A percentile compares a stretch with the other conserved stretches of the same genome.
Evolutionary conservation across 441 rosid species (phyloP).

Genomic region (Croton laevigatus): DNA sequence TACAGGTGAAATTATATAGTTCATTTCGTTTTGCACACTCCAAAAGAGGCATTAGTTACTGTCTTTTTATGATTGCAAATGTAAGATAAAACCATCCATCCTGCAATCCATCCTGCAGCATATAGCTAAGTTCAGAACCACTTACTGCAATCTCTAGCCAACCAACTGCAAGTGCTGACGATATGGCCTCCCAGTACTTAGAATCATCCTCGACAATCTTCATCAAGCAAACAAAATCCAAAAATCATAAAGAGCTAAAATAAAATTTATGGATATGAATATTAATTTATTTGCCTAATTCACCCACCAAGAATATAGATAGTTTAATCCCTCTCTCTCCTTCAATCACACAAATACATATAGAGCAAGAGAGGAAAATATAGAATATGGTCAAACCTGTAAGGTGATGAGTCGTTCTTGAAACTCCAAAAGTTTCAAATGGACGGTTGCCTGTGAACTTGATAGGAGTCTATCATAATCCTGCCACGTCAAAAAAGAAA

Average conservation of each 20-base stretch:
- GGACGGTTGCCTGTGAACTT: conserved; percentile 50
- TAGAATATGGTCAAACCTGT: conserved; percentile 49
- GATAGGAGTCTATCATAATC: conserved; percentile 76
- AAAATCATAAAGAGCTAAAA: conserved; percentile 11
- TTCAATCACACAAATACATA: background rate
- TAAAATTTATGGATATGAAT: conserved; percentile 8
- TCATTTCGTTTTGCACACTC: conserved; percentile 3
- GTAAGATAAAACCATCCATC: background rate
- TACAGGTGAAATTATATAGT: conserved; percentile 27
- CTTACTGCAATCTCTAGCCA: conserved; percentile 91
- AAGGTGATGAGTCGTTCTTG: conserved; percentile 62
- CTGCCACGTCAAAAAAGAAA: conserved; percentile 42
- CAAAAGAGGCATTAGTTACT: conserved; percentile 15
- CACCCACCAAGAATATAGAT: background rate
- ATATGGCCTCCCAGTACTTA: conserved; percentile 79
- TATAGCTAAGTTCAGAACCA: conserved; percentile 6
- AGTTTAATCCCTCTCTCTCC: background rate
- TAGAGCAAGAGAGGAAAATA: background rate
- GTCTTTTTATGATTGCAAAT: background rate
- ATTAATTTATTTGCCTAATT: background rate
- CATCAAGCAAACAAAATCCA: conserved; percentile 20
- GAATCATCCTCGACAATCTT: conserved; percentile 77
- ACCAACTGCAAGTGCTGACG: conserved; percentile 83
- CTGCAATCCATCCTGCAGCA: background rate
- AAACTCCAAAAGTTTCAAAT: conserved; percentile 73